phyloP scores from a whole-genome alignment of 345 rosid genomes.

The Eucalyptus caleyi region DNA sequence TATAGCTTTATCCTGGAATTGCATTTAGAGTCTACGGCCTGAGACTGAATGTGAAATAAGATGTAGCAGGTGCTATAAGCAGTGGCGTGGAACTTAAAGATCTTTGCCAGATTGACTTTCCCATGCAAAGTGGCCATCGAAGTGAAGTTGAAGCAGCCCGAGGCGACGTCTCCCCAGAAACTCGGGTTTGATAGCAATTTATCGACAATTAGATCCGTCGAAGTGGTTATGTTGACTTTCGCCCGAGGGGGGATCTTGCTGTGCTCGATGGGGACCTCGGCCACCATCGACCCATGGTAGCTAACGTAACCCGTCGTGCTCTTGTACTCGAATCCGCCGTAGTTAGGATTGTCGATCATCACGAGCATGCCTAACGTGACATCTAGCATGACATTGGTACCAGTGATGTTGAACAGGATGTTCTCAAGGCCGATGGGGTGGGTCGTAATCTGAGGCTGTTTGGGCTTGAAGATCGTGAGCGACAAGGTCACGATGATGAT shows the following conservation, averaged over 20 bases:
- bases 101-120: slow-evolving; percentile 7
- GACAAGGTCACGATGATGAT: slow-evolving; percentile 5
- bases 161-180: slow-evolving; percentile 8
- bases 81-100: slow-evolving; percentile 15
- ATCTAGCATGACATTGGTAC: neutral
- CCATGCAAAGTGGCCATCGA: slow-evolving; percentile 21
- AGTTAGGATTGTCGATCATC: slow-evolving; percentile 22
- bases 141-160: slow-evolving; percentile 18
- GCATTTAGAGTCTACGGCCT: slow-evolving; percentile 1
- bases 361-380: slow-evolving; percentile 7
- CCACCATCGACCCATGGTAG: slow-evolving; percentile 12
- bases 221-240: slow-evolving; percentile 12
- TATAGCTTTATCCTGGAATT: slow-evolving; percentile 12
- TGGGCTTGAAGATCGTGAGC: slow-evolving; percentile 32
- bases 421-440: slow-evolving; percentile 11
- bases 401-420: neutral
- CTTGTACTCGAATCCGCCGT: slow-evolving; percentile 23
- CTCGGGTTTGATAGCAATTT: slow-evolving; percentile 1
- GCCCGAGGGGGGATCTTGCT: slow-evolving; percentile 7
- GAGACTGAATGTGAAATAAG: neutral
- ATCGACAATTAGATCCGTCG: slow-evolving; percentile 3
- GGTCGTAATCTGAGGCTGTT: slow-evolving; percentile 14
- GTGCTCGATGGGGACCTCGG: slow-evolving; percentile 1
- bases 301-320: slow-evolving; percentile 6
- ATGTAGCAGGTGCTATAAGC: slow-evolving; percentile 10